phyloP scores from a whole-genome alignment of 2,329 filamentous ascomycete species.

The Cladophialophora bantiana region DNA sequence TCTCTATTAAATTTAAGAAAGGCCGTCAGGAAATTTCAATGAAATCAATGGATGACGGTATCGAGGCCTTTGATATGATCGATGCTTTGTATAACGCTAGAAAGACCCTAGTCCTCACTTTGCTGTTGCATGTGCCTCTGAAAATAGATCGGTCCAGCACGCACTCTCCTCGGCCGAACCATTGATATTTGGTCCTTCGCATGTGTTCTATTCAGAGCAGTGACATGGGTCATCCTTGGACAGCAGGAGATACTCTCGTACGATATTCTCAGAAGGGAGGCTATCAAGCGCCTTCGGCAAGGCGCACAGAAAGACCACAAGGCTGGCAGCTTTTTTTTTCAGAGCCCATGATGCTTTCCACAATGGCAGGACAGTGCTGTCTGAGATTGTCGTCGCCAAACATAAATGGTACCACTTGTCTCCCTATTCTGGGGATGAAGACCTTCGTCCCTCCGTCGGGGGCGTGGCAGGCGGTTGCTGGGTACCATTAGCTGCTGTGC shows the following conservation, averaged over 20 bases:
- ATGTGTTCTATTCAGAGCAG: too few species aligned
- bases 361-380: neutral
- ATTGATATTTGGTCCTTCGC: slow-evolving; percentile 18
- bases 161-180: neutral
- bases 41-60: slow-evolving; percentile 5
- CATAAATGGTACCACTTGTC: neutral
- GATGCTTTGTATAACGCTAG: neutral
- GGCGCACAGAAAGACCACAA: neutral
- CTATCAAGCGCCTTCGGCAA: neutral
- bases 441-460: neutral
- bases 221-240: too few species aligned
- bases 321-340: neutral
- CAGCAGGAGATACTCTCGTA: slow-evolving; percentile 8
- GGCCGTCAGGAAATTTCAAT: neutral
- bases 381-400: too few species aligned
- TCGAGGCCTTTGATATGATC: neutral
- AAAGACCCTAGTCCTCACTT: neutral
- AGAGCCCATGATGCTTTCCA: slow-evolving; percentile 8
- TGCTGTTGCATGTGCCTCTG: neutral
- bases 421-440: neutral
- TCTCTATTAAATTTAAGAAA: slow-evolving; percentile 2
- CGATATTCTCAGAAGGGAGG: neutral
- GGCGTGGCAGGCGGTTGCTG: neutral
- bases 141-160: neutral
- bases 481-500: neutral